Evolutionary conservation across 257 asterid genomes (phyloP), one percentile per base, ranked within the genome.

Genomic region (Schizonepeta tenuifolia): DNA sequence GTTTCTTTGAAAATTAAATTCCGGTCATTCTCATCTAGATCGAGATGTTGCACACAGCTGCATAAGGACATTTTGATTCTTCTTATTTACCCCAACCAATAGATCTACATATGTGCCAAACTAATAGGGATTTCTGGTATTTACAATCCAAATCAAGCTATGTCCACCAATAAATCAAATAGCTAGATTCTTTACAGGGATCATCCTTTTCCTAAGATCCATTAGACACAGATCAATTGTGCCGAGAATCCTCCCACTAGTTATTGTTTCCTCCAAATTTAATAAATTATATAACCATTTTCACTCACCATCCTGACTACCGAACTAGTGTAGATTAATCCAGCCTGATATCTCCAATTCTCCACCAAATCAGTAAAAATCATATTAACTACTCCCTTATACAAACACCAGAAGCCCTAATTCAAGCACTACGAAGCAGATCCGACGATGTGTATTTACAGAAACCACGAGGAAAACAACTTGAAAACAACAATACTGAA

Each of bases 301-400:
- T 59, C 14, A 6, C 33, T 46, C 38, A 10, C 12, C 28, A 40
- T 62, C 14, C 55, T 8, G 26, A 38, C 12, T 59, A 33, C 57
- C 75, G 49, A 70, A 56, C 61, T 51, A 20, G 43, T 38, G 3
- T 1, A 9, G 24, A 43, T 11, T 31, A 64, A 67, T 51, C 51
- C 43, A 71, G 72, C 57, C 21, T 49, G 31, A 80, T 67, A 76
- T 59, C 72, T 33, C 61, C 60, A 46, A 11, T 9, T 59, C 72
- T 33, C 61, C 60, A 44, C 15, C 9, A 15, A 14, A 80, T 38
- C 17, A 49, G 68, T 20, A 54, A 57, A 18, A 56, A 40, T 6
- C 4, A 71, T 26, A 17, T 9, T 13, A 69, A 61, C 33, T 3
- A 3, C 17, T 33, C 13, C 20, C 54, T 36, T n/a, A 60, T 20